These are phyloP conservation scores for Saksenaea vasiformis DNA, from an alignment of 371 early-diverging fungal genomes.

Conservation along the genomic window DNA sequence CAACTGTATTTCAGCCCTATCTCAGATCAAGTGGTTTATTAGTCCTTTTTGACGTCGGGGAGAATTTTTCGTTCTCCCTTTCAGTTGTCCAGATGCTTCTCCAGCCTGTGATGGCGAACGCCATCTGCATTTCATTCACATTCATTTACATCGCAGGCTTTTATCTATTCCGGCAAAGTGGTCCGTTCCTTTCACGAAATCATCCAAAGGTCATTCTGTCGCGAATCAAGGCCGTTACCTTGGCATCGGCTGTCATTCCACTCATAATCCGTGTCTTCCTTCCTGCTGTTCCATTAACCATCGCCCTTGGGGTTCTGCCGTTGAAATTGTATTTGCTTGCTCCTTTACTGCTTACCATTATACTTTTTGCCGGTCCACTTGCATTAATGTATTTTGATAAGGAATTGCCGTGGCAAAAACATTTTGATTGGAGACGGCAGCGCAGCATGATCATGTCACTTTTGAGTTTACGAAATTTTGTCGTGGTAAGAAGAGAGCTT, in stretches of 20 bases:
- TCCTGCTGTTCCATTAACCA: not conserved
- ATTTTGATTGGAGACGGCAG: slow-evolving; percentile 30
- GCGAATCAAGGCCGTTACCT: slow-evolving; percentile 37
- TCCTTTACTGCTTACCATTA: slow-evolving; percentile 28
- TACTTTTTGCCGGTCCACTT: slow-evolving; percentile 60
- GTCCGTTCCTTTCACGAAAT: slow-evolving; percentile 25
- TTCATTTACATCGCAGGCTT: slow-evolving; percentile 44
- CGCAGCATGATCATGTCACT: slow-evolving; percentile 20
- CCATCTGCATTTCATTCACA: slow-evolving; percentile 33
- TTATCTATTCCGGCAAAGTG: slow-evolving; percentile 26
- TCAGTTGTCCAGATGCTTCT: slow-evolving; percentile 1
- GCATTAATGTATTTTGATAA: slow-evolving; percentile 34
- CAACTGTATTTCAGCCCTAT: not conserved
- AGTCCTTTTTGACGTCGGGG: not conserved
- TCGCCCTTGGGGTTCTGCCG: not conserved
- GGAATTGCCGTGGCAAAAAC: slow-evolving; percentile 36
- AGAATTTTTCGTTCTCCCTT: not conserved
- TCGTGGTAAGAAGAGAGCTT: slow-evolving; percentile 32
- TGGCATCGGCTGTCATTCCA: slow-evolving; percentile 26
- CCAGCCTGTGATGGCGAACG: slow-evolving; percentile 28
- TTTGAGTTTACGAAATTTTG: slow-evolving; percentile 44
- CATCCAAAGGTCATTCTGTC: slow-evolving; percentile 41
- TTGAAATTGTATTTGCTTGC: not conserved
- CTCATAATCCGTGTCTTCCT: slow-evolving; percentile 19
- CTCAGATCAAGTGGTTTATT: not conserved